Conservation (phyloP, 768 basidiomycete genomes). For the Podaxis sp. region DNA sequence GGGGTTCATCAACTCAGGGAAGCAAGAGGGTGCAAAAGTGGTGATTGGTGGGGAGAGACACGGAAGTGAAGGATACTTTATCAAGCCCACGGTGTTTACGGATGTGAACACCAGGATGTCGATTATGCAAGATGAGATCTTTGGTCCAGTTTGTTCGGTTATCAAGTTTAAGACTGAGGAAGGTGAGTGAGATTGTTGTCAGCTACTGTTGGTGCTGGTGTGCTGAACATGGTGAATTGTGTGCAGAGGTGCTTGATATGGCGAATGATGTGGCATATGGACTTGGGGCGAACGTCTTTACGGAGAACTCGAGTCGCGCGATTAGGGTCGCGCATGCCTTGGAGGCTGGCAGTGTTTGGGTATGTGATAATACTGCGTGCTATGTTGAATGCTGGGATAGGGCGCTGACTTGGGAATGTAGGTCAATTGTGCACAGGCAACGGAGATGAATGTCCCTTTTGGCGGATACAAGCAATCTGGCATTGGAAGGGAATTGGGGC, state of each 20-base stretch:
- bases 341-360: constrained; percentile 68
- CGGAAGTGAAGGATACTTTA: constrained; percentile 54
- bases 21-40: constrained; percentile 66
- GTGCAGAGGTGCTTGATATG: constrained; percentile 44
- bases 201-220: background rate
- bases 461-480: constrained; percentile 76
- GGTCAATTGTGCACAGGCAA: background rate
- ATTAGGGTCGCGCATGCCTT: constrained; percentile 62
- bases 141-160: constrained; percentile 78
- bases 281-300: constrained; percentile 76
- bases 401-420: background rate
- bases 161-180: constrained; percentile 73
- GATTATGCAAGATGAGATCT: constrained; percentile 76
- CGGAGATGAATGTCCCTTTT: constrained; percentile 57
- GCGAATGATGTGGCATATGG: constrained; percentile 84
- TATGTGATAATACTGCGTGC: constrained; percentile 23
- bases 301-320: constrained; percentile 64
- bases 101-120: constrained; percentile 66
- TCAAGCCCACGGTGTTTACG: constrained; percentile 76
- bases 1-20: constrained; percentile 76
- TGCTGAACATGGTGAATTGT: background rate
- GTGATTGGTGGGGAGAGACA: constrained; percentile 64
- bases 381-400: background rate
- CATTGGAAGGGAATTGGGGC: constrained; percentile 67
- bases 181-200: constrained; percentile 12